phyloP scores from a whole-genome alignment of 805 yeast genomes.

The Pichia cephalocereana region DNA sequence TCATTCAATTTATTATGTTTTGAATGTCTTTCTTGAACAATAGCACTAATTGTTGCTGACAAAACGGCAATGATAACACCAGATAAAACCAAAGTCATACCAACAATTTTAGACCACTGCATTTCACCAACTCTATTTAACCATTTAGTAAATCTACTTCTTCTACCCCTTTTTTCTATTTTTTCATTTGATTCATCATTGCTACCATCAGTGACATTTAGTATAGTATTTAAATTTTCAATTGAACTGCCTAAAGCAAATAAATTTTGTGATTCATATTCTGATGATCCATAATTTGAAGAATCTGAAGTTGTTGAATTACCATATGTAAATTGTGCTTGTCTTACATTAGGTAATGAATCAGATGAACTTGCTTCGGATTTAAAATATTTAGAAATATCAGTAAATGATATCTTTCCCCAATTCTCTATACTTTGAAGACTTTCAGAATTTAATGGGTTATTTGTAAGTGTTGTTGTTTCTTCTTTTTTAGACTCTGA shows the following conservation, averaged over 20 bases:
- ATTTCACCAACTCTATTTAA: not conserved
- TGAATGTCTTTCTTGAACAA: not conserved
- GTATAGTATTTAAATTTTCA: not conserved
- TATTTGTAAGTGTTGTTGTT: not conserved
- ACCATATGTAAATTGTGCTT: not conserved
- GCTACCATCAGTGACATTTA: not conserved
- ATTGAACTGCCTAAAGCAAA: not conserved
- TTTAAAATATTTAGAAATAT: constrained; percentile 1
- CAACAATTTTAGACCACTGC: constrained; percentile 6
- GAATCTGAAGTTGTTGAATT: not conserved
- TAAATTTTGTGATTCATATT: not conserved
- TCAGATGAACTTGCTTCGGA: not conserved
- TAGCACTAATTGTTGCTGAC: constrained; percentile 1
- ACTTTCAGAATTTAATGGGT: not conserved
- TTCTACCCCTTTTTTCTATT: too few species aligned
- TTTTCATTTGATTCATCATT: not conserved
- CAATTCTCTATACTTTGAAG: not conserved
- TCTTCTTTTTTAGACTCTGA: not conserved
- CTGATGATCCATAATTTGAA: not conserved
- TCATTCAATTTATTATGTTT: not conserved
- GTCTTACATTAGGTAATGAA: not conserved
- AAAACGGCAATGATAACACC: constrained; percentile 2
- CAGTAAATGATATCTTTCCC: not conserved
- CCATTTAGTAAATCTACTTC: not conserved
- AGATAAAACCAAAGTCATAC: not conserved